Percentiles rank a stretch among this genome's conserved stretches.
Conservation (phyloP, 257 asterid species). For the Ballota nigra region DNA sequence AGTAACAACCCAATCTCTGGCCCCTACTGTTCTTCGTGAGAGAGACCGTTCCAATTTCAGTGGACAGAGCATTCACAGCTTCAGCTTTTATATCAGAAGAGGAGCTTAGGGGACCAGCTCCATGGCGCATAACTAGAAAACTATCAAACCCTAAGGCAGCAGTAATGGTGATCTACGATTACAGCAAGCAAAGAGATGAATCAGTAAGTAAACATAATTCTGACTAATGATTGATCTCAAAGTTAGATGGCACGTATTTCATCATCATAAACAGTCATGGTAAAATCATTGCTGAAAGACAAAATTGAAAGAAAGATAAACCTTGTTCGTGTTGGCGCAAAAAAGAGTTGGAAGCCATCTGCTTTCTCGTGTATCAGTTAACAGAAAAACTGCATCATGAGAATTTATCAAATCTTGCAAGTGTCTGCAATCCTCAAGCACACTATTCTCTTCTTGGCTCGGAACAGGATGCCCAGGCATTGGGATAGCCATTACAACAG, state of each 20-base stretch:
- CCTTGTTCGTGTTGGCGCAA: constrained; percentile 87
- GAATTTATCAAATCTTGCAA: constrained; percentile 66
- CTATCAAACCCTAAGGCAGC: constrained; percentile 97
- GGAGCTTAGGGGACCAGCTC: constrained; percentile 66
- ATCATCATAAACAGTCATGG: background rate
- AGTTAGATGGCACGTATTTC: constrained; percentile 2
- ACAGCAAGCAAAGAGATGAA: constrained; percentile 20
- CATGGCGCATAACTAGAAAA: constrained; percentile 98
- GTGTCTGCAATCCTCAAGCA: constrained; percentile 66
- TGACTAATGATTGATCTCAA: background rate
- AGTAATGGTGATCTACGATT: constrained; percentile 66
- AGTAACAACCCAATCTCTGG: constrained; percentile 89
- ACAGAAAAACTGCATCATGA: constrained; percentile 80
- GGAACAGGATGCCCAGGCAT: constrained; percentile 96
- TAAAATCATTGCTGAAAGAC: constrained; percentile 1
- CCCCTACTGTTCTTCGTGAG: constrained; percentile 28
- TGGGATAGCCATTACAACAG: constrained; percentile 86
- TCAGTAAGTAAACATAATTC: background rate
- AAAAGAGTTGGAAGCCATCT: constrained; percentile 97
- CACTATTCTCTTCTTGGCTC: constrained; percentile 61
- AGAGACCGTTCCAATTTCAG: constrained; percentile 39
- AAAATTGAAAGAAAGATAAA: constrained; percentile 20
- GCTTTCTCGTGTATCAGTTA: constrained; percentile 97
- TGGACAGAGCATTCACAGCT: constrained; percentile 31
- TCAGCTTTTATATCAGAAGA: constrained; percentile 35